These are phyloP conservation scores for Candida xyloterini DNA, from an alignment of 805 yeast genomes.

Conservation along the genomic window DNA sequence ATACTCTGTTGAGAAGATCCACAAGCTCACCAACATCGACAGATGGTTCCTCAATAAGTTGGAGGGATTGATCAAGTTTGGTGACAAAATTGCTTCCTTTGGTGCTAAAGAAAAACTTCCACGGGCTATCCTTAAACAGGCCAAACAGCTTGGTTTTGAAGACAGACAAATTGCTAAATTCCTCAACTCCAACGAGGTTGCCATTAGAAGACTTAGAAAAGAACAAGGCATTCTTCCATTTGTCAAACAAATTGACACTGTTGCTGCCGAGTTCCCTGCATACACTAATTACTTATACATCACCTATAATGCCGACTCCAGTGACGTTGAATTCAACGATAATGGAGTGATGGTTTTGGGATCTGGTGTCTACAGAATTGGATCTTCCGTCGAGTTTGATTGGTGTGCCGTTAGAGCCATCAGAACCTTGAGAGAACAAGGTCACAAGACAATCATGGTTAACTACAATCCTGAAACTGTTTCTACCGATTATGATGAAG, in stretches of 20 bases:
- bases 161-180: constrained; percentile 94
- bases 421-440: constrained; percentile 83
- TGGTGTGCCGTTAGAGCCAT: constrained; percentile 99
- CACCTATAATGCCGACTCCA: constrained; percentile 88
- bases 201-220: constrained; percentile 83
- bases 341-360: constrained; percentile 95
- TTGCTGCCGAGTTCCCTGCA: constrained; percentile 99
- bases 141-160: constrained; percentile 95
- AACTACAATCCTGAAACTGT: constrained; percentile 99
- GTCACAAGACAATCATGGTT: constrained; percentile 90
- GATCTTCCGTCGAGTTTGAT: constrained; percentile 97
- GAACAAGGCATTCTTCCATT: constrained; percentile 86
- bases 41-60: constrained; percentile 94
- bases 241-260: constrained; percentile 96
- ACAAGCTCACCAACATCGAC: constrained; percentile 89
- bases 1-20: constrained; percentile 87
- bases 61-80: constrained; percentile 68
- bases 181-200: constrained; percentile 85
- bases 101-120: constrained; percentile 65
- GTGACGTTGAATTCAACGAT: constrained; percentile 86
- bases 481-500: constrained; percentile 98
- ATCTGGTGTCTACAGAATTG: constrained; percentile 98
- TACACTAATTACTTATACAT: constrained; percentile 89
- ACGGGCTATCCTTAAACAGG: constrained; percentile 62
- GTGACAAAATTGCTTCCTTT: constrained; percentile 54